Percentiles rank a stretch among this genome's conserved stretches.
Conservation (phyloP, 2,329 filamentous ascomycete species). For the Rosellinia necatrix region DNA sequence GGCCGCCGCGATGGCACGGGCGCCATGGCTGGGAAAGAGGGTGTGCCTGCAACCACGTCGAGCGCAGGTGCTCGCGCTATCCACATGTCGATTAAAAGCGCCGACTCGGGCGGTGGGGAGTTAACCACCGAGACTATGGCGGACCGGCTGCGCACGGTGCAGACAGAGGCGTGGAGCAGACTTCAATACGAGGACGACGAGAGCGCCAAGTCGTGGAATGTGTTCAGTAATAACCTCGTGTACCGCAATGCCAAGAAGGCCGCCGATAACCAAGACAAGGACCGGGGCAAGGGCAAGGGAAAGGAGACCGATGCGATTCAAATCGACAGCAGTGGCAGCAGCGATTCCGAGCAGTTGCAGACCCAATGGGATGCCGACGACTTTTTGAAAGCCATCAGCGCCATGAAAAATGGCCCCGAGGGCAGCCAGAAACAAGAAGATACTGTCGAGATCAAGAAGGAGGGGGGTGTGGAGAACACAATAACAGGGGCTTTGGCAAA, state of each 20-base stretch:
- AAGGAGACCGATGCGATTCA: constrained; percentile 28
- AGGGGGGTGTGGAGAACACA: constrained; percentile 26
- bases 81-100: constrained; percentile 84
- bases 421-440: constrained; percentile 29
- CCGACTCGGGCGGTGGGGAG: constrained; percentile 65
- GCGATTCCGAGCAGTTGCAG: constrained; percentile 30
- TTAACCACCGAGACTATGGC: constrained; percentile 73
- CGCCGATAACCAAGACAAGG: constrained; percentile 14
- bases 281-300: constrained; percentile 31
- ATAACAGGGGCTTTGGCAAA: constrained; percentile 32
- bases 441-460: constrained; percentile 34
- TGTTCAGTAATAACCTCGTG: constrained; percentile 76
- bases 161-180: constrained; percentile 80
- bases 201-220: constrained; percentile 72
- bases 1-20: constrained; percentile 43
- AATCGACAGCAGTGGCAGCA: constrained; percentile 24
- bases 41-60: constrained; percentile 36
- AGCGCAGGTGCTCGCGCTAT: constrained; percentile 70
- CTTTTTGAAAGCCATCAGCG: constrained; percentile 41
- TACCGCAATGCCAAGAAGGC: constrained; percentile 40
- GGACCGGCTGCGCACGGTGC: constrained; percentile 75
- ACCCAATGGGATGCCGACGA: constrained; percentile 39
- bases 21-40: constrained; percentile 37
- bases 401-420: constrained; percentile 35
- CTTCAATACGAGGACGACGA: constrained; percentile 85